Base-by-base conservation (phyloP, 768 basidiomycete genomes). In the Rhodocollybia butyracea region DNA sequence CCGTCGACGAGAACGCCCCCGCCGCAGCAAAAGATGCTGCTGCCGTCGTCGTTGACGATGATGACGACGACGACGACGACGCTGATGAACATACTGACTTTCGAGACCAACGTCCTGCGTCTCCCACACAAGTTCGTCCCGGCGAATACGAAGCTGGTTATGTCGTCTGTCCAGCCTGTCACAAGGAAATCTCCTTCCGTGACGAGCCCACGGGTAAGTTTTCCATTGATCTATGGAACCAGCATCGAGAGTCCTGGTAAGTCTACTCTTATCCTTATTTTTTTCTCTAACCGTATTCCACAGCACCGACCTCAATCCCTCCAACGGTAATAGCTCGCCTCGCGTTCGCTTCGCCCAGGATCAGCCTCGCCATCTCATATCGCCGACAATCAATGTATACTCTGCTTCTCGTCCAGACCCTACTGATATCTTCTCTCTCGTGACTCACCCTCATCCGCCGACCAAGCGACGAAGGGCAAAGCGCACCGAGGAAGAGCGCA, bases 401-500 rank as follows among this genome's bases (percentile, higher is more conserved):
- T 54, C 24, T 52, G 59, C 72, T 66, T 56, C 67, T 73, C 15
- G 73, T 70, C 13, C 73, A 76, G 57, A 34, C 27, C 21, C 53
- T 22, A 26, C 34, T 15, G 32, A 50, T n/a, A 24, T 29, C 51
- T 53, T 53, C 42, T 30, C 46, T 48, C 65, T 72, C 13, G 69
- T 74, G n/a, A 34, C 38, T 19, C n/a, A n/a, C n/a, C 67, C 74
- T 2, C 75, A 79, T 62, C 79, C 79, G 3, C 77, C 80, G 0
- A 68, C 77, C 13, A 88, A 89, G 63, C 82, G 86, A 19, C 81
- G 88, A 3, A 78, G 88, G 10, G 85, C 88, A 0, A 90, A 90
- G 63, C 80, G 88, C 34, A 85, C 87, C 0, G 89, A 91, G 58
- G 86, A 88, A 36, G 87, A 91, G 56, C 82, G 88, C 13, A 88